Percentiles rank a stretch among this genome's conserved stretches.
Conservation (phyloP, 352 stramenopile genomes). For the Globisporangium acanthophoron region DNA sequence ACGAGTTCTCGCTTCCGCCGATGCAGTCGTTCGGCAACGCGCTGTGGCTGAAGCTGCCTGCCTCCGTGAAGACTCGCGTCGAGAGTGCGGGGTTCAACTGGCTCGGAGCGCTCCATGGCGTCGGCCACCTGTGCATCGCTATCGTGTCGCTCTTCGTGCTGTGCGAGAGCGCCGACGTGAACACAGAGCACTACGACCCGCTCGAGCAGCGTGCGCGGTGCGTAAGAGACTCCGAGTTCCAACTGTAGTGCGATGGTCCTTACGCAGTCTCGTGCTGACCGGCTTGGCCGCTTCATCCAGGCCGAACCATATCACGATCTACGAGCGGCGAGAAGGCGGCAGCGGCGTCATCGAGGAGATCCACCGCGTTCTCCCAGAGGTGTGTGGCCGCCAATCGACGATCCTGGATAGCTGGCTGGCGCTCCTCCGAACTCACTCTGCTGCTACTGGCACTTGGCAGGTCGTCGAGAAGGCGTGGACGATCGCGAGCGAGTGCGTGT, state of each 20-base stretch:
- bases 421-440: no score
- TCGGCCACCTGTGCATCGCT: conserved; percentile 90
- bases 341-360: conserved; percentile 84
- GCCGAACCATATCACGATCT: conserved; percentile 84
- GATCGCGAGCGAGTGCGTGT: conserved; percentile 78
- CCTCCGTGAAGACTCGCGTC: conserved; percentile 31
- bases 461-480: conserved; percentile 48
- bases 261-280: neutral
- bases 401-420: no score
- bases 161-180: conserved; percentile 79
- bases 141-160: conserved; percentile 93
- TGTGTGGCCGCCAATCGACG: conserved; percentile 13
- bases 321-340: conserved; percentile 83
- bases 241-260: neutral
- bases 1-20: conserved; percentile 92
- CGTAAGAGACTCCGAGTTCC: neutral
- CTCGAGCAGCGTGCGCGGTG: conserved; percentile 62
- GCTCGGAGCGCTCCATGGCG: conserved; percentile 59
- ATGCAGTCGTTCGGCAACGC: conserved; percentile 95
- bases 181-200: conserved; percentile 79
- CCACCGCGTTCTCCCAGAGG: conserved; percentile 46
- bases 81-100: conserved; percentile 28
- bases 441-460: conserved; percentile 5
- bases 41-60: conserved; percentile 93
- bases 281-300: conserved; percentile 14